phyloP scores from a whole-genome alignment of 1,284 basidiomycete species.

The Sanghuangporus baumii region DNA sequence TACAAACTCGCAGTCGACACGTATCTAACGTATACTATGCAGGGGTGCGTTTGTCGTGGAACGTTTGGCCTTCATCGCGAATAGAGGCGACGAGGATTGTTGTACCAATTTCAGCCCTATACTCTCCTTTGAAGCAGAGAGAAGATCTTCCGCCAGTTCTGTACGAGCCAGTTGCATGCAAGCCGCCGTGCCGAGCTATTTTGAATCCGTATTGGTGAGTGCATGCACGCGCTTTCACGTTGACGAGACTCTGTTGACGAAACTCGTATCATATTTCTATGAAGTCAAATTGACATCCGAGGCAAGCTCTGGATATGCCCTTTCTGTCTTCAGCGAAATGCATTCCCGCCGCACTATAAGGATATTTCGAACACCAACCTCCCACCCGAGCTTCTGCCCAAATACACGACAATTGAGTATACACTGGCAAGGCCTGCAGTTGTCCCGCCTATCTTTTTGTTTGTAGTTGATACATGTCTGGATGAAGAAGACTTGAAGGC shows the following conservation, averaged over 20 bases:
- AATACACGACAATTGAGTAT: slow-evolving; percentile 99
- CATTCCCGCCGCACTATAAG: slow-evolving; percentile 98
- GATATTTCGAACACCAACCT: slow-evolving; percentile 97
- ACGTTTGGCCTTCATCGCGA: slow-evolving; percentile 96
- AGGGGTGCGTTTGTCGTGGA: slow-evolving; percentile 95
- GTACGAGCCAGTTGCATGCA: slow-evolving; percentile 98
- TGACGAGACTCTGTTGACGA: slow-evolving; percentile 4
- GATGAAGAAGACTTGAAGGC: slow-evolving; percentile 97
- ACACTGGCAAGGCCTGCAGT: slow-evolving; percentile 88
- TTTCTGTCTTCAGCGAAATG: slow-evolving; percentile 94
- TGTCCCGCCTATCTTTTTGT: slow-evolving; percentile 94
- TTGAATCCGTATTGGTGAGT: slow-evolving; percentile 94
- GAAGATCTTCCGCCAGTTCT: slow-evolving; percentile 95
- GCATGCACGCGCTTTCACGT: background rate
- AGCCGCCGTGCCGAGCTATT: slow-evolving; percentile 94
- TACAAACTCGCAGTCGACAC: background rate
- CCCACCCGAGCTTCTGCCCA: slow-evolving; percentile 92
- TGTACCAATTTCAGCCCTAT: slow-evolving; percentile 96
- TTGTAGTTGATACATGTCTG: slow-evolving; percentile 96
- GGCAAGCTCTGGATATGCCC: slow-evolving; percentile 99
- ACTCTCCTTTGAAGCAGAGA: slow-evolving; percentile 92
- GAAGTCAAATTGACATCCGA: slow-evolving; percentile 95
- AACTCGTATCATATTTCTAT: slow-evolving; percentile 1
- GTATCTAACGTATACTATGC: slow-evolving; percentile 8
- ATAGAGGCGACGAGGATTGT: slow-evolving; percentile 98